These are phyloP conservation scores for Alloascoidea africana DNA, from an alignment of 805 yeast species.

Conservation along the genomic window DNA sequence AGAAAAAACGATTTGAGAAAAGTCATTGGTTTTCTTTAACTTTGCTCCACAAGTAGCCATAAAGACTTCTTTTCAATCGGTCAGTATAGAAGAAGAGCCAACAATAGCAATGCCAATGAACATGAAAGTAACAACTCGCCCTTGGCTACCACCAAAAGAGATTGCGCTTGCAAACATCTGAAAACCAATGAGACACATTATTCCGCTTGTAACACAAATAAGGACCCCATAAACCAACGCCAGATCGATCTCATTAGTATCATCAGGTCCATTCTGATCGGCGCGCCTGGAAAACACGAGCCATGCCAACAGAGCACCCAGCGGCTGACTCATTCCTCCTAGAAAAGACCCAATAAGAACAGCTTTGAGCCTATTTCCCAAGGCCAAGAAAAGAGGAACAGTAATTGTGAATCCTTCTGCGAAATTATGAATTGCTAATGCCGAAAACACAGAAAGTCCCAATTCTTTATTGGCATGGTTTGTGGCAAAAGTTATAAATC, in stretches of 20 bases:
- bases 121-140: slow-evolving; percentile 41
- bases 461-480: slow-evolving; percentile 48
- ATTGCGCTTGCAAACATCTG: slow-evolving; percentile 81
- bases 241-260: slow-evolving; percentile 18
- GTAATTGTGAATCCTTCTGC: slow-evolving; percentile 94
- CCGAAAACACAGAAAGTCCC: slow-evolving; percentile 71
- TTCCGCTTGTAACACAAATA: slow-evolving; percentile 70
- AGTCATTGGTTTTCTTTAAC: no score
- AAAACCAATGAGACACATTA: slow-evolving; percentile 62
- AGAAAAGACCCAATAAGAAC: slow-evolving; percentile 46
- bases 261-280: no score
- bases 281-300: slow-evolving; percentile 26
- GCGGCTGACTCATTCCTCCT: slow-evolving; percentile 79
- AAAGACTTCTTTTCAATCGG: no score
- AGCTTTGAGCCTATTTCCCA: slow-evolving; percentile 47
- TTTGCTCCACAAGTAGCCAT: no score
- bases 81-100: slow-evolving; percentile 27
- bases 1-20: no score
- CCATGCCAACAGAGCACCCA: slow-evolving; percentile 71
- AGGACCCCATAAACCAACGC: slow-evolving; percentile 40
- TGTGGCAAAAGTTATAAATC: slow-evolving; percentile 76
- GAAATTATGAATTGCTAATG: slow-evolving; percentile 79
- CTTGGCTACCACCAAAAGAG: slow-evolving; percentile 61
- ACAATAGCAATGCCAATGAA: slow-evolving; percentile 44
- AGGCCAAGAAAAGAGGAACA: slow-evolving; percentile 70